Evolutionary conservation across 306 rosid genomes (phyloP).

Genomic region (Rosa persica): DNA sequence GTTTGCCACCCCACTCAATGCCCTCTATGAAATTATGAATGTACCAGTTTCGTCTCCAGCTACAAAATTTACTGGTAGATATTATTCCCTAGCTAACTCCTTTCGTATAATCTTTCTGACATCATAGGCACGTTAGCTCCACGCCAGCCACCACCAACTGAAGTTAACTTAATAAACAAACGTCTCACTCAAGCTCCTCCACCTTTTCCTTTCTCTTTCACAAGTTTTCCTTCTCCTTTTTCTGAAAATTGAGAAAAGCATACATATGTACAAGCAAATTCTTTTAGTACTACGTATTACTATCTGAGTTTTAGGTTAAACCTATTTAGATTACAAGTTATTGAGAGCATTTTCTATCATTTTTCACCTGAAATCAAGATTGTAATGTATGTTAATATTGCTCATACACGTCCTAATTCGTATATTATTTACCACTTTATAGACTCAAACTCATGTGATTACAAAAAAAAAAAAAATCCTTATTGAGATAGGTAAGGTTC

Average conservation of each 20-base stretch:
- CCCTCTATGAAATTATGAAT: background rate
- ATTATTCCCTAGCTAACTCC: constrained; percentile 29
- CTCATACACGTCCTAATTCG: too few relatives aligned
- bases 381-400: too few relatives aligned
- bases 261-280: background rate
- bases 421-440: too few relatives aligned
- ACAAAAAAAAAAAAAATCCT: too few relatives aligned
- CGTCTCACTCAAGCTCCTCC: background rate
- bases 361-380: too few relatives aligned
- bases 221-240: background rate
- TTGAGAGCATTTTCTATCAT: too few relatives aligned
- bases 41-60: constrained; percentile 30
- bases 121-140: constrained; percentile 53
- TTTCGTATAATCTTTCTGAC: constrained; percentile 37
- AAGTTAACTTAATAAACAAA: background rate
- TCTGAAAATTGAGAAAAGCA: background rate
- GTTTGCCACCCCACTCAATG: constrained; percentile 64
- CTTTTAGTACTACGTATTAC: too few relatives aligned
- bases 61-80: constrained; percentile 22
- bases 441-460: too few relatives aligned
- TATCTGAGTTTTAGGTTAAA: too few relatives aligned
- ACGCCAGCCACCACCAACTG: constrained; percentile 45
- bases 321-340: too few relatives aligned
- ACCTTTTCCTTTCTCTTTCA: background rate
- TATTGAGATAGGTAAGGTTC: too few relatives aligned